phyloP scores from a whole-genome alignment of 768 basidiomycete species.

The Rhizopogon roseolus region DNA sequence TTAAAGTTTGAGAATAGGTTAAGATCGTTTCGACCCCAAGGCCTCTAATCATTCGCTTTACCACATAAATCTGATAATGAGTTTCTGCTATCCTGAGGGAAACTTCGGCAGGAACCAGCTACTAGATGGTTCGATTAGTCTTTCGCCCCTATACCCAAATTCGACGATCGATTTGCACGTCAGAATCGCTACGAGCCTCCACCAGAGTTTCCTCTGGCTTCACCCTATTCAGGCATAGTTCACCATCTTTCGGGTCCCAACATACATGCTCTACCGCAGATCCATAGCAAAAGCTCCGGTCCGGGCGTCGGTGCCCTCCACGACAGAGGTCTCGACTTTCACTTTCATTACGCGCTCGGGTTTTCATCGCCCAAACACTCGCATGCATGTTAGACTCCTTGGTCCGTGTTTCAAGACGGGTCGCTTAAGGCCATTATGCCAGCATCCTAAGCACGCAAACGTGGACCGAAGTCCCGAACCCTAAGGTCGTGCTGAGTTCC shows the following conservation, averaged over 20 bases:
- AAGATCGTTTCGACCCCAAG: conserved; percentile 86
- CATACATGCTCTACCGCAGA: conserved; percentile 79
- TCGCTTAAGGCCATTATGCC: conserved; percentile 76
- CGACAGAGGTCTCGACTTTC: conserved; percentile 59
- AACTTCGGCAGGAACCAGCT: conserved; percentile 91
- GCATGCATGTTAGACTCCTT: conserved; percentile 83
- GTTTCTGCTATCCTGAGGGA: conserved; percentile 72
- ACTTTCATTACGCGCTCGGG: conserved; percentile 68
- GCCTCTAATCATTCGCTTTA: conserved; percentile 91
- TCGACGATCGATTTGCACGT: conserved; percentile 95
- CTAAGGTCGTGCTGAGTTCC: conserved; percentile 56
- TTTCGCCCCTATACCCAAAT: conserved; percentile 96
- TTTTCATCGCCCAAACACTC: conserved; percentile 71
- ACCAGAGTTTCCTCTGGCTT: conserved; percentile 97
- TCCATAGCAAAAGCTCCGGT: conserved; percentile 69
- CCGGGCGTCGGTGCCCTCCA: conserved; percentile 72
- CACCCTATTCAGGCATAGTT: conserved; percentile 87
- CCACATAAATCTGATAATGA: conserved; percentile 59
- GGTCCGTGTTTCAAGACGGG: conserved; percentile 84
- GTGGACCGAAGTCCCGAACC: conserved; percentile 44
- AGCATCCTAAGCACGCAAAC: conserved; percentile 63
- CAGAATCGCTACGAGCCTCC: conserved; percentile 94
- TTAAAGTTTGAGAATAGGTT: conserved; percentile 77
- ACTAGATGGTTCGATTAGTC: conserved; percentile 95
- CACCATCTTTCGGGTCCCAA: conserved; percentile 89